These are phyloP conservation scores for Wickerhamomyces pijperi DNA, from an alignment of 805 yeast genomes.

Conservation along the genomic window DNA sequence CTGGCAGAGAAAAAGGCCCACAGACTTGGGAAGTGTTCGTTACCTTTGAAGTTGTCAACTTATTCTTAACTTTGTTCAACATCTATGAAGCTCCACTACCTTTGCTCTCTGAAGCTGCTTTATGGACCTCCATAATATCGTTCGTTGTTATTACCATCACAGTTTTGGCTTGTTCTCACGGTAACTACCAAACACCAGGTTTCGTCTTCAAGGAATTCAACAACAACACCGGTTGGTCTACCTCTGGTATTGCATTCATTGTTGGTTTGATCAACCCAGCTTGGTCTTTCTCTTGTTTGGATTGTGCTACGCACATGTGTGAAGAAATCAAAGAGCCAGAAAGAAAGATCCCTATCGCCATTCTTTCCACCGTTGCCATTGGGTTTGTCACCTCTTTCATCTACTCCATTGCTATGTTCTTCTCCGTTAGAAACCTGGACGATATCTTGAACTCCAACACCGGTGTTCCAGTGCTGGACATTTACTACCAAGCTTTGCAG, in stretches of 20 bases:
- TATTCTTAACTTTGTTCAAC: constrained; percentile 33
- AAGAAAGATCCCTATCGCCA: constrained; percentile 47
- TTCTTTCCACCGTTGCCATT: constrained; percentile 51
- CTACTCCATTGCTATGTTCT: constrained; percentile 46
- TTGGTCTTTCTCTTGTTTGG: constrained; percentile 61
- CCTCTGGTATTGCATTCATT: constrained; percentile 49
- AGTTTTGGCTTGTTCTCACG: constrained; percentile 39
- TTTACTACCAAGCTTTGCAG: constrained; percentile 45
- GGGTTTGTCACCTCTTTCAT: constrained; percentile 51
- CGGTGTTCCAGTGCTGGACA: constrained; percentile 54
- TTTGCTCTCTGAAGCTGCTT: constrained; percentile 33
- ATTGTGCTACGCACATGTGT: constrained; percentile 62
- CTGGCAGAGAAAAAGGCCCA: constrained; percentile 22
- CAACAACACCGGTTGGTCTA: constrained; percentile 51
- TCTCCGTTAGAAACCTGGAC: constrained; percentile 41
- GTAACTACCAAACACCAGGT: constrained; percentile 36
- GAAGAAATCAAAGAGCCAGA: constrained; percentile 50
- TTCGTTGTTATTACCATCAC: constrained; percentile 42
- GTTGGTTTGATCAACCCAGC: constrained; percentile 64
- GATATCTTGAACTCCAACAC: constrained; percentile 35
- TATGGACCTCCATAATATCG: constrained; percentile 41
- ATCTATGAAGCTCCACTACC: constrained; percentile 43
- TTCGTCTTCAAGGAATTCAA: constrained; percentile 44
- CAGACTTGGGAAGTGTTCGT: constrained; percentile 47
- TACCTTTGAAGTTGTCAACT: constrained; percentile 33